Percentiles rank a stretch among this genome's conserved stretches.
These are phyloP conservation scores for Gnetum montanum DNA, from an alignment of 75 land plant genomes.

Conservation along the genomic window DNA sequence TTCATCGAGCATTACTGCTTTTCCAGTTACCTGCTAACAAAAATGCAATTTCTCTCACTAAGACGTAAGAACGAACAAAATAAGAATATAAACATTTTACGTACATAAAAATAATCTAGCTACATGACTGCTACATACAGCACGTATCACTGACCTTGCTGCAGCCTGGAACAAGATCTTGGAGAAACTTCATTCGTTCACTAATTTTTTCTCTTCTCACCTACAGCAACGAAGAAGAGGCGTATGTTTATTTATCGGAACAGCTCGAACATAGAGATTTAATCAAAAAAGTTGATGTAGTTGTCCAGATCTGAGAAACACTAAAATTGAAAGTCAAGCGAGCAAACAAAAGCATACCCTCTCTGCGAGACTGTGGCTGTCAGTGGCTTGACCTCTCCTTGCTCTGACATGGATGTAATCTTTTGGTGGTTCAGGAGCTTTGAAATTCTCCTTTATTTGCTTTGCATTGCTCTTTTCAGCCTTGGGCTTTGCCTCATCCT, in stretches of 20 bases:
- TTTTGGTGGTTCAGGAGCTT: constrained; percentile 55
- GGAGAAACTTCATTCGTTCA: constrained; percentile 85
- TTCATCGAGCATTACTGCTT: constrained; percentile 97
- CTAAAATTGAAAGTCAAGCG: no score
- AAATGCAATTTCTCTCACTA: no score
- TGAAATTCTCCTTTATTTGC: constrained; percentile 31
- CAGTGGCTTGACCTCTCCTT: constrained; percentile 90
- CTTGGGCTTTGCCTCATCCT: constrained; percentile 30
- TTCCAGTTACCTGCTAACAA: constrained; percentile 85
- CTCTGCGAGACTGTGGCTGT: constrained; percentile 92
- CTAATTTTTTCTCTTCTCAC: constrained; percentile 92
- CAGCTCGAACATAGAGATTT: no score
- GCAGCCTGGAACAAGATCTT: constrained; percentile 93
- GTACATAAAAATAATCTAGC: no score
- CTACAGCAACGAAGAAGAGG: no score
- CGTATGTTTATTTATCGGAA: no score
- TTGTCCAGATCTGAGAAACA: no score
- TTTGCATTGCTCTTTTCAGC: constrained; percentile 24
- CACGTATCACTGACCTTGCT: constrained; percentile 45
- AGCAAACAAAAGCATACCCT: constrained; percentile 53
- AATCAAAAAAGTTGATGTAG: no score
- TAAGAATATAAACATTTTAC: no score
- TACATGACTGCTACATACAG: no score
- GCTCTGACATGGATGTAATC: constrained; percentile 95
- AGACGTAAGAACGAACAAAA: no score